Conservation (phyloP, 2,329 filamentous ascomycete species). For the Sarocladium brachiariae region DNA sequence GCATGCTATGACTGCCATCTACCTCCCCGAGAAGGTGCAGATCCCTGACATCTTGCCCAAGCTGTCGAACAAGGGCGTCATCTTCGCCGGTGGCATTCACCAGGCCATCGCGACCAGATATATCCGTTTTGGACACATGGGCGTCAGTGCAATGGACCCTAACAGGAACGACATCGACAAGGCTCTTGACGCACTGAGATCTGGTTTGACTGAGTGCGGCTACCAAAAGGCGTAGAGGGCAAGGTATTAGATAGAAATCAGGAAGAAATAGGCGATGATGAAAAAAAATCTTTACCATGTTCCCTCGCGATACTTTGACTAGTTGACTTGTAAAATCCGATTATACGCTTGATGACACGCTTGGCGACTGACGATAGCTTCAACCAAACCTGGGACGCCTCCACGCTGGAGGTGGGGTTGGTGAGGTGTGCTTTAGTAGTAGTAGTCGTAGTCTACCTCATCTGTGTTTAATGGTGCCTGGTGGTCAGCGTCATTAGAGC, state of each 20-base stretch:
- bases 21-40: slow-evolving; percentile 77
- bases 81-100: slow-evolving; percentile 93
- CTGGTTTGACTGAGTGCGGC: slow-evolving; percentile 67
- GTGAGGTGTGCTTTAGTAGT: slow-evolving; percentile 4
- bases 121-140: slow-evolving; percentile 96
- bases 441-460: too few species aligned
- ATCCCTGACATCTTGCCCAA: slow-evolving; percentile 79
- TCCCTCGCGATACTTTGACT: too few species aligned
- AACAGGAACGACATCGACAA: slow-evolving; percentile 75
- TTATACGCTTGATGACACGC: too few species aligned
- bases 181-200: slow-evolving; percentile 71
- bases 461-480: background rate
- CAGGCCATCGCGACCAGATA: slow-evolving; percentile 93
- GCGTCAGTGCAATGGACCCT: slow-evolving; percentile 76
- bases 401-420: background rate
- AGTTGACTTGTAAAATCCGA: too few species aligned
- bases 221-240: slow-evolving; percentile 37
- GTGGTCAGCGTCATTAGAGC: background rate
- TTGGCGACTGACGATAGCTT: background rate
- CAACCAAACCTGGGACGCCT: background rate
- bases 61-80: slow-evolving; percentile 76
- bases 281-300: background rate
- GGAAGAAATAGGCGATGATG: background rate
- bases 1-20: slow-evolving; percentile 97
- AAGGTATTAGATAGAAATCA: background rate